phyloP scores from a whole-genome alignment of 2,329 filamentous ascomycete species.

The Diplocarpon rosae region DNA sequence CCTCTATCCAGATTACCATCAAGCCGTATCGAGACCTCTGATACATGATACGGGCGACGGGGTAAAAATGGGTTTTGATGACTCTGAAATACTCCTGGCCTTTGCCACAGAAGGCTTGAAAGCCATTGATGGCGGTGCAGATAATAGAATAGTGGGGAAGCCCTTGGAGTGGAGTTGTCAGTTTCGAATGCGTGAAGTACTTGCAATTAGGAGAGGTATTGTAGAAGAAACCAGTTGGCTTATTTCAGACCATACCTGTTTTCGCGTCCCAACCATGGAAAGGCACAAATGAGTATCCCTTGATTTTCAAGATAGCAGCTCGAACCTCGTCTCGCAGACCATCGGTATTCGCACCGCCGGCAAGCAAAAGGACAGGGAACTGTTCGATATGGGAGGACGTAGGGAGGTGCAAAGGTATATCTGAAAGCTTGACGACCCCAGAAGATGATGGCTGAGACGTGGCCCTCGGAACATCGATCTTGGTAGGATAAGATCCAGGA shows the following conservation, averaged over 20 bases:
- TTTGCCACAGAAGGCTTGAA: slow-evolving; percentile 2
- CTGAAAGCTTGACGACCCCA: not conserved
- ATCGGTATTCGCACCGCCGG: not conserved
- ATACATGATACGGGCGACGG: slow-evolving; percentile 2
- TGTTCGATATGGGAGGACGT: too few species aligned
- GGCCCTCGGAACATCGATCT: not conserved
- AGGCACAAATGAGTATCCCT: not conserved
- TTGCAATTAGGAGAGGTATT: not conserved
- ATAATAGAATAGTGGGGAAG: slow-evolving; percentile 4
- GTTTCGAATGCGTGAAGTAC: not conserved
- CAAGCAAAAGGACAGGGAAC: too few species aligned
- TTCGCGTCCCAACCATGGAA: slow-evolving; percentile 1
- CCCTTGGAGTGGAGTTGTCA: not conserved
- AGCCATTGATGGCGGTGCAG: slow-evolving; percentile 1
- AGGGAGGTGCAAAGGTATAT: not conserved
- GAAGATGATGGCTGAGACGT: not conserved
- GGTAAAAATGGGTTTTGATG: not conserved
- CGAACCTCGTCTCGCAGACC: not conserved
- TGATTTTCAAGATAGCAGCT: not conserved
- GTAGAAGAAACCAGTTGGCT: not conserved
- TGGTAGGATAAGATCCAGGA: not conserved
- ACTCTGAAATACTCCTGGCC: slow-evolving; percentile 1
- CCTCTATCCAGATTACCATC: slow-evolving; percentile 5
- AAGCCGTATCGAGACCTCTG: not conserved
- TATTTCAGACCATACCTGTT: not conserved